Evolutionary conservation across 176 grass and related monocot genomes (phyloP), one percentile per base, ranked within the genome.

Genomic region (Bothriochloa decipiens): DNA sequence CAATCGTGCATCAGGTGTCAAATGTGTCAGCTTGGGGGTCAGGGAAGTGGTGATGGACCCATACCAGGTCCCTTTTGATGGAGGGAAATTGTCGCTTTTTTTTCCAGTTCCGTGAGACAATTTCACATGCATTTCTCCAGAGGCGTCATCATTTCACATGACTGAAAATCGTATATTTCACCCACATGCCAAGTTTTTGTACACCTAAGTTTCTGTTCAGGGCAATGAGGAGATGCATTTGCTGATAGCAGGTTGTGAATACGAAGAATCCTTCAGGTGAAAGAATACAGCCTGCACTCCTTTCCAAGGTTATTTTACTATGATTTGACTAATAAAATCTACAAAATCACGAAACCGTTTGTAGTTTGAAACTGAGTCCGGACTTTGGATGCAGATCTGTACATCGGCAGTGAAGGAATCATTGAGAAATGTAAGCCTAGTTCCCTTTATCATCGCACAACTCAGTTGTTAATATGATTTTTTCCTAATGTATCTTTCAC

Each of bases 371-470:
- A 79, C 47, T 29, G 28, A 70, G 6, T 62, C 1, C 39, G 16
- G 22, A 32, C 12, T 74, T 1, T 45, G 14, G 42, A 63, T 93
- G 89, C 85, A 98, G 96, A 94, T 94, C 27, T 98, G 93, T 89
- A 92, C 91, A 36, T 92, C 87, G 11, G 96, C 96, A 58, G 91
- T 98, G 70, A 94, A 92, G 81, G 96, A 94, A 74, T 93, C 96
- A 35, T 82, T 98, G 81, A 93, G 88, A 82, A 92, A 95, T 84
- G 96, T 98, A 90, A 91, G 89, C 81, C 17, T 15, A 32, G 16
- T 57, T 81, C 35, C 75, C 70, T 82, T 68, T 66, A 46, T 49
- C 58, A 20, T 70, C 8, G 12, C 28, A 79, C 10, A 64, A 0
- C 73, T 65, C 72, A 77, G 11, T 65, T 76, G 43, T 32, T 22